Base-by-base conservation (phyloP, 805 yeast species). In the Saccharomyces paradoxus region DNA sequence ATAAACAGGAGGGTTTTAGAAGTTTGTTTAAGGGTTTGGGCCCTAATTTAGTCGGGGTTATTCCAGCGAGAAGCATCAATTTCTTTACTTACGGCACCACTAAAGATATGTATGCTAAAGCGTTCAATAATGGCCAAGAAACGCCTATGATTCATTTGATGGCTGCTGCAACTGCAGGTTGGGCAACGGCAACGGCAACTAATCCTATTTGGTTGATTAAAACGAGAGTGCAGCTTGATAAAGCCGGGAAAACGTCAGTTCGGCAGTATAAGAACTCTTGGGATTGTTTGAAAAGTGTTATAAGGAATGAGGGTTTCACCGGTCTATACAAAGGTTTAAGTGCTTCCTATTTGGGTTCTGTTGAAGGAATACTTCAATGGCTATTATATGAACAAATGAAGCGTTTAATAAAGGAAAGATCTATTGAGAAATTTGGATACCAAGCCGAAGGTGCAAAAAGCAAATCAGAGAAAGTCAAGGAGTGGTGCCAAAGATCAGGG, bases 201-300 rank as follows among this genome's bases (percentile, higher is more conserved):
- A 94, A 94, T 68, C 99, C 99, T 12, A 94, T 94, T 55, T 94
- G 99, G 99, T 75, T 94, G 56, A 84, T 94, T 56, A 94, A 94
- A 72, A 94, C 99, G 0, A 78, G 99, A 64, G 79, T 94, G 52
- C 99, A 94, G 68, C 77, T 94, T 52, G 99, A 94, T 70, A 87
- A 85, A 67, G 79, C 87, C 1, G 71, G 74, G n/a, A 73, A 70
- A 51, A 78, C 79, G 2, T 66, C 73, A 5, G 63, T 72, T 10
- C 82, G 84, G 60, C 78, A 79, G 58, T 94, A 92, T 69, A 84
- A 79, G 56, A 91, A 87, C 71, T 87, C 96, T 3, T 77, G 84
- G 77, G 98, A 94, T 68, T 92, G 98, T 68, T 68, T 88, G 22
- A 74, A 73, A 56, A 81, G 85, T 61, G 86, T 90, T 5, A 60